A percentile compares a stretch with the other conserved stretches of the same genome.
Evolutionary conservation across 305 asterid species (phyloP).

Genomic region (Stenogyne calaminthoides): DNA sequence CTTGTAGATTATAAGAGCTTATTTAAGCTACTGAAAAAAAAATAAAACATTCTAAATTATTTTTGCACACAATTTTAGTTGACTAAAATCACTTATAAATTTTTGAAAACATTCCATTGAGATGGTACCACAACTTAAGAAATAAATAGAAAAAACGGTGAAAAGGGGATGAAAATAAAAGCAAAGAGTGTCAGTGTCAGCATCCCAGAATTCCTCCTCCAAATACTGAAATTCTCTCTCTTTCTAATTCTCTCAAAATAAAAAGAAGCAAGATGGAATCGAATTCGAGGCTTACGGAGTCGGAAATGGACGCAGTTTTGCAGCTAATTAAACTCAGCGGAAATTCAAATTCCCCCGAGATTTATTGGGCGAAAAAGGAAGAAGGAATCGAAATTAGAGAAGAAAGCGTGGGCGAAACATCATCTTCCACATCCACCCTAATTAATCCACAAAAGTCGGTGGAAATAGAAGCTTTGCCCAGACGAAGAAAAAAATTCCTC

Average conservation of each 20-base stretch:
- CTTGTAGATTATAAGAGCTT: too few relatives aligned
- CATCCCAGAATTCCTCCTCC: too few relatives aligned
- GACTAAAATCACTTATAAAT: too few relatives aligned
- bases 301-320: conserved; percentile 46
- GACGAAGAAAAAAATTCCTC: conserved; percentile 30
- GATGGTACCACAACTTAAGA: too few relatives aligned
- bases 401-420: too few relatives aligned
- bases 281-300: conserved; percentile 43
- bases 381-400: conserved; percentile 15
- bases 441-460: conserved; percentile 10
- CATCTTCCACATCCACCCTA: conserved; percentile 31
- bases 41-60: too few relatives aligned
- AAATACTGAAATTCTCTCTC: neutral
- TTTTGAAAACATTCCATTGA: too few relatives aligned
- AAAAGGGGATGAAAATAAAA: too few relatives aligned
- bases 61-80: too few relatives aligned
- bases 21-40: too few relatives aligned
- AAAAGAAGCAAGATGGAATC: conserved; percentile 43
- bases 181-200: too few relatives aligned
- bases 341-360: conserved; percentile 26
- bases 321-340: conserved; percentile 52
- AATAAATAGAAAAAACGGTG: too few relatives aligned
- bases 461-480: conserved; percentile 34
- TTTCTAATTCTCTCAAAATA: neutral
- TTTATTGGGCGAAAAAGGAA: conserved; percentile 32